These are phyloP conservation scores for Penicillium sp. DNA, from an alignment of 2,329 filamentous ascomycete species.

Conservation along the genomic window DNA sequence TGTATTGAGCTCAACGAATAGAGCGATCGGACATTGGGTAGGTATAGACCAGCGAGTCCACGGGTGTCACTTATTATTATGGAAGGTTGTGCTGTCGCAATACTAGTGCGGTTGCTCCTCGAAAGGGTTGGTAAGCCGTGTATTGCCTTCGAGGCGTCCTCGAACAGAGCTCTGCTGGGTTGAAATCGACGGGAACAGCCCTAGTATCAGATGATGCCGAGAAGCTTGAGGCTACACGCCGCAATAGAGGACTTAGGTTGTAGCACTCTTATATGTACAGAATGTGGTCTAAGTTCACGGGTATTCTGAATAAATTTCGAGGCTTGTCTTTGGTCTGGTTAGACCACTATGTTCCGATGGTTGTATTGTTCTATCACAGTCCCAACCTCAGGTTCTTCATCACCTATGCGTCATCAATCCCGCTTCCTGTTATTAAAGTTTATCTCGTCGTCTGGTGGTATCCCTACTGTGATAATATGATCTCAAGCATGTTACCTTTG, in stretches of 20 bases:
- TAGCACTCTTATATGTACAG: not conserved
- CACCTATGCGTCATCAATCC: too few species aligned
- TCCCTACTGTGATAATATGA: too few species aligned
- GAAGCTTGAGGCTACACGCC: not conserved
- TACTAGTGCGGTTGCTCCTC: not conserved
- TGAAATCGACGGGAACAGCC: too few species aligned
- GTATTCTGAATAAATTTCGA: not conserved
- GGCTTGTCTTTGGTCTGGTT: not conserved
- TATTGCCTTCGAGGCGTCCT: too few species aligned
- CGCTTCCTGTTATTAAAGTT: too few species aligned
- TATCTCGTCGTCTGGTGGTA: too few species aligned
- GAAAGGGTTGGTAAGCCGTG: too few species aligned
- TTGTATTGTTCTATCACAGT: not conserved
- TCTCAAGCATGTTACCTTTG: too few species aligned
- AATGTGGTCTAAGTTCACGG: not conserved
- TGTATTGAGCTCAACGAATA: not conserved
- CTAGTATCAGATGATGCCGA: not conserved
- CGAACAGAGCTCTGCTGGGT: too few species aligned
- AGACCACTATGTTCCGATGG: not conserved
- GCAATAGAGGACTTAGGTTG: not conserved
- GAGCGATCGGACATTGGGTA: not conserved
- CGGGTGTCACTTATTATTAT: too few species aligned
- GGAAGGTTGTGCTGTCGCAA: not conserved
- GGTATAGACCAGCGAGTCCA: not conserved
- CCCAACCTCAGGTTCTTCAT: too few species aligned